phyloP scores from a whole-genome alignment of 805 yeast genomes.

The Schwanniomyces yamadae region DNA sequence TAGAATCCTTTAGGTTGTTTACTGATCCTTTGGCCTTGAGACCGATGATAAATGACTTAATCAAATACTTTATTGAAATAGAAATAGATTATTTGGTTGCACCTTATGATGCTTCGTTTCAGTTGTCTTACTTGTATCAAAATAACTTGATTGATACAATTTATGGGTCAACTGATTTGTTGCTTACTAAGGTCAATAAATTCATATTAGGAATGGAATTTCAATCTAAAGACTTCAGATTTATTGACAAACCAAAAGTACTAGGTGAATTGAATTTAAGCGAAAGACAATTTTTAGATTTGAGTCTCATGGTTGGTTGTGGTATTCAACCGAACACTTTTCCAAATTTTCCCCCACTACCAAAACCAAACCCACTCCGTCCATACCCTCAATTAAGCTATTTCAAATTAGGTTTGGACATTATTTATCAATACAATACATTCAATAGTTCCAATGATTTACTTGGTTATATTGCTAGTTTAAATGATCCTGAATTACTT shows the following conservation, averaged over 20 bases:
- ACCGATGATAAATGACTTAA: constrained; percentile 54
- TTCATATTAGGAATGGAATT: constrained; percentile 73
- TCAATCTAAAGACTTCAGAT: constrained; percentile 62
- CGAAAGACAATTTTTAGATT: constrained; percentile 71
- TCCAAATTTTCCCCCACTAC: constrained; percentile 48
- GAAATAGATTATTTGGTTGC: constrained; percentile 69
- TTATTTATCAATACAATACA: constrained; percentile 32
- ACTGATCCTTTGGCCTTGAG: constrained; percentile 50
- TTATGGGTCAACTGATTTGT: constrained; percentile 80
- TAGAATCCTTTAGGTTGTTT: constrained; percentile 52
- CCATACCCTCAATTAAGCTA: constrained; percentile 41
- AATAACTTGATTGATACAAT: constrained; percentile 64
- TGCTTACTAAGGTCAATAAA: constrained; percentile 64
- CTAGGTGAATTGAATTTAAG: constrained; percentile 58
- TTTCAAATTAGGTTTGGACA: constrained; percentile 41
- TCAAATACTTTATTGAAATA: constrained; percentile 53
- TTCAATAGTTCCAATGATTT: constrained; percentile 26
- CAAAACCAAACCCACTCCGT: constrained; percentile 39
- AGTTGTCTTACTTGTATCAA: constrained; percentile 68
- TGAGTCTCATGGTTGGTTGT: constrained; percentile 77
- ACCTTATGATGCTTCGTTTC: constrained; percentile 80
- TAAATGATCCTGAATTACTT: constrained; percentile 46
- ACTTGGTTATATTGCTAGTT: constrained; percentile 47
- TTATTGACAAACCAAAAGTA: constrained; percentile 56
- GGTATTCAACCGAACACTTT: constrained; percentile 67